Conservation (phyloP, 1,139 yeast genomes). For the Candida tropicalis region DNA sequence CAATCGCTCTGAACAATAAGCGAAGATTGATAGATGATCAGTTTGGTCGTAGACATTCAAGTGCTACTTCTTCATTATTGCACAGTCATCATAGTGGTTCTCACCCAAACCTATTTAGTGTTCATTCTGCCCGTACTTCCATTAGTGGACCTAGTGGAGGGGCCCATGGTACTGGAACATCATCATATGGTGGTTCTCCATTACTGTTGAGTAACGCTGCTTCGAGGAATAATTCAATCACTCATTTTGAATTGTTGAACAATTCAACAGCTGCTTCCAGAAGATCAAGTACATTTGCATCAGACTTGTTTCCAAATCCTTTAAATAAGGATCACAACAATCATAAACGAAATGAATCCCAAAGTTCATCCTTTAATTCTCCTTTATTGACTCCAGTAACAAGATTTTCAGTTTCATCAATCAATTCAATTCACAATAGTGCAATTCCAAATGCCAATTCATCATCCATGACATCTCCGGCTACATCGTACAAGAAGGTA, state of each 20-base stretch:
- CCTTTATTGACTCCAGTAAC: constrained; percentile 31
- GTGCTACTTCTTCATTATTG: constrained; percentile 25
- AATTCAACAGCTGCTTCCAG: constrained; percentile 23
- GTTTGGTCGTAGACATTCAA: constrained; percentile 30
- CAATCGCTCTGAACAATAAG: constrained; percentile 24
- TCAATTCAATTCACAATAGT: constrained; percentile 21
- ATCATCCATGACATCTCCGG: constrained; percentile 11
- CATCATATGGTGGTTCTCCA: constrained; percentile 34
- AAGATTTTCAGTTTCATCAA: constrained; percentile 31
- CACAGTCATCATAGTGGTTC: constrained; percentile 18
- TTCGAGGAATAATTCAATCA: constrained; percentile 41
- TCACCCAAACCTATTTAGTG: constrained; percentile 22
- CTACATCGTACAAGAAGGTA: constrained; percentile 12
- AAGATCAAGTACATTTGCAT: constrained; percentile 42
- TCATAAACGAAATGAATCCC: constrained; percentile 34
- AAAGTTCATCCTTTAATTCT: constrained; percentile 36
- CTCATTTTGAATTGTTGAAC: constrained; percentile 35
- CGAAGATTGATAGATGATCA: constrained; percentile 34
- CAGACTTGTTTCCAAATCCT: constrained; percentile 47
- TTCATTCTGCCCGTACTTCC: constrained; percentile 10
- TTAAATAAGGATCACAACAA: constrained; percentile 17
- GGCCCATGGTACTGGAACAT: constrained; percentile 26
- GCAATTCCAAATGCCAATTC: constrained; percentile 6
- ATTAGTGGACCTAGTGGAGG: constrained; percentile 11
- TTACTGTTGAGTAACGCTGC: constrained; percentile 30